Evolutionary conservation across 192 early-diverging fungal species (phyloP).

Genomic region (Chytriomyces hyalinus): DNA sequence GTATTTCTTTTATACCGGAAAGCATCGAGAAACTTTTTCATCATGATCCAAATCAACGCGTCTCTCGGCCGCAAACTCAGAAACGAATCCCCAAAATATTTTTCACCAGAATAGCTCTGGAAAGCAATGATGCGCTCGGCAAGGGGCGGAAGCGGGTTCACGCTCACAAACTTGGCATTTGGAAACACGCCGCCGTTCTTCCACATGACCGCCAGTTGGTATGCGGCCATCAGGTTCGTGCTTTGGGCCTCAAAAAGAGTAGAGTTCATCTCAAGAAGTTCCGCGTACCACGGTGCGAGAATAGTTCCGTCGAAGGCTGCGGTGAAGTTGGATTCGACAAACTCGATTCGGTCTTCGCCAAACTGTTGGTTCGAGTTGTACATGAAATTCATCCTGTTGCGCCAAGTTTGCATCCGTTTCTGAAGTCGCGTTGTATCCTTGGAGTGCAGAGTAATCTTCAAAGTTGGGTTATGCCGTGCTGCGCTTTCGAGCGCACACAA

Average conservation of each 20-base stretch:
- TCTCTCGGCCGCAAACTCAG: slow-evolving; percentile 37
- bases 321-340: slow-evolving; percentile 13
- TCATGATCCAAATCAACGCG: slow-evolving; percentile 40
- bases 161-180: slow-evolving; percentile 42
- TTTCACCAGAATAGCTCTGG: slow-evolving; percentile 28
- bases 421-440: slow-evolving; percentile 25
- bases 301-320: slow-evolving; percentile 33
- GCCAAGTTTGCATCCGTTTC: slow-evolving; percentile 25
- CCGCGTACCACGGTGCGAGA: slow-evolving; percentile 36
- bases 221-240: slow-evolving; percentile 47
- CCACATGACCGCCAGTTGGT: slow-evolving; percentile 37
- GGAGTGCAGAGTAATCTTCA: slow-evolving; percentile 37
- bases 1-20: slow-evolving; percentile 16
- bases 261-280: slow-evolving; percentile 19
- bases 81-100: slow-evolving; percentile 35
- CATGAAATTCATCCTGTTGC: background rate
- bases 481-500: slow-evolving; percentile 45
- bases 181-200: slow-evolving; percentile 44
- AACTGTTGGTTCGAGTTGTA: background rate
- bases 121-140: slow-evolving; percentile 28
- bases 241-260: slow-evolving; percentile 8
- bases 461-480: slow-evolving; percentile 32
- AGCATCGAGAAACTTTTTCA: slow-evolving; percentile 46
- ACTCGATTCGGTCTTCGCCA: background rate
- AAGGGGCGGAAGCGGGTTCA: slow-evolving; percentile 37